Evolutionary conservation across 1,139 yeast genomes (phyloP).

Genomic region (Nakaseomyces nivariensis): DNA sequence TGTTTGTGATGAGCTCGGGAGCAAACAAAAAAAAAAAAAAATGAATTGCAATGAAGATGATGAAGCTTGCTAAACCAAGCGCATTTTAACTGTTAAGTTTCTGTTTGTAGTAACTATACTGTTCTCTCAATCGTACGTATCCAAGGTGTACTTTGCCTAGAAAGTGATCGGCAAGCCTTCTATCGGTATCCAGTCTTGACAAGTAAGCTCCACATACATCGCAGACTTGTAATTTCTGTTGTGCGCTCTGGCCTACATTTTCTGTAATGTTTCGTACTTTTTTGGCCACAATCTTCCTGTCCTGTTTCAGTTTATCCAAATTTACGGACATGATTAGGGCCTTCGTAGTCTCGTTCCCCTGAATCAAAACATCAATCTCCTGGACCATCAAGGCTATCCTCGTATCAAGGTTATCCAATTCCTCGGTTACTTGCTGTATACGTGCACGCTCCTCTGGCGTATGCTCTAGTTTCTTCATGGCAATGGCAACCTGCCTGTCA

Average conservation of each 20-base stretch:
- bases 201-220: slow-evolving; percentile 86
- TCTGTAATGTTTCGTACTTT: slow-evolving; percentile 55
- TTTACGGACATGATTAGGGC: slow-evolving; percentile 39
- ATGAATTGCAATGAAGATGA: background rate
- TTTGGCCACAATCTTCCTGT: slow-evolving; percentile 42
- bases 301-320: slow-evolving; percentile 36
- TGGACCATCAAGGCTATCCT: slow-evolving; percentile 58
- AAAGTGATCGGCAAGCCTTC: slow-evolving; percentile 86
- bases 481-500: slow-evolving; percentile 54
- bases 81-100: background rate
- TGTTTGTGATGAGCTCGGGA: slow-evolving; percentile 34
- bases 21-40: background rate
- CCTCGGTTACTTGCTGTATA: slow-evolving; percentile 52
- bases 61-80: no score
- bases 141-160: slow-evolving; percentile 81
- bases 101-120: slow-evolving; percentile 21
- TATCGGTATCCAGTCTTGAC: slow-evolving; percentile 78
- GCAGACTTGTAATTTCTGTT: slow-evolving; percentile 86
- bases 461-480: slow-evolving; percentile 60
- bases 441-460: slow-evolving; percentile 68
- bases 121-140: slow-evolving; percentile 63
- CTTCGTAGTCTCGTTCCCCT: slow-evolving; percentile 42
- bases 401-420: slow-evolving; percentile 57
- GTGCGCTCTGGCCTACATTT: slow-evolving; percentile 75
- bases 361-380: slow-evolving; percentile 53